Conservation (phyloP, 2,329 filamentous ascomycete genomes). For the Diaporthe eres region DNA sequence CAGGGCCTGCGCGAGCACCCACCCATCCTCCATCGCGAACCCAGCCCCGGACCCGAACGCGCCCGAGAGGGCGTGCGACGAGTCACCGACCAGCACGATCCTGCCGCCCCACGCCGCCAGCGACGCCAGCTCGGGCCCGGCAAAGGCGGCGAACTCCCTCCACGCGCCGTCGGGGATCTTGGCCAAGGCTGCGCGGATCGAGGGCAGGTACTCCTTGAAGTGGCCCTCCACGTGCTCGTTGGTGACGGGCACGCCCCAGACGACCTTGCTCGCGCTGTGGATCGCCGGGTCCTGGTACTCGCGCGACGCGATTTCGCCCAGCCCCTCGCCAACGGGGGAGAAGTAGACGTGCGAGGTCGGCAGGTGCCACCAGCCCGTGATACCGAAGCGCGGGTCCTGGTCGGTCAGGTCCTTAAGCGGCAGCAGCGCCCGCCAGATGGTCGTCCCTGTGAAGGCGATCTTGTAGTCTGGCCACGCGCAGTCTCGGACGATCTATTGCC, state of each 20-base stretch:
- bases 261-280: conserved; percentile 50
- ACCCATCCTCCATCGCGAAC: conserved; percentile 54
- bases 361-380: conserved; percentile 60
- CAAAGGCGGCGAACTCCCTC: conserved; percentile 50
- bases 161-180: conserved; percentile 35
- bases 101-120: conserved; percentile 51
- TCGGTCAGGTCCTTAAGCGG: conserved; percentile 53
- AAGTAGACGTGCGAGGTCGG: conserved; percentile 58
- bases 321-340: conserved; percentile 55
- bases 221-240: conserved; percentile 55
- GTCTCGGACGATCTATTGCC: conserved; percentile 34
- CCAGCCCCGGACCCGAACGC: conserved; percentile 57
- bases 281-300: conserved; percentile 51
- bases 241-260: conserved; percentile 54
- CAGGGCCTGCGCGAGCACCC: conserved; percentile 48
- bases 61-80: conserved; percentile 67
- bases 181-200: conserved; percentile 24
- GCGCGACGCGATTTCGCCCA: conserved; percentile 56
- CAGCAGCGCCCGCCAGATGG: conserved; percentile 61
- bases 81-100: conserved; percentile 67
- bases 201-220: conserved; percentile 49
- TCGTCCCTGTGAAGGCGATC: conserved; percentile 56
- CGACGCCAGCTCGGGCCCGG: conserved; percentile 48
- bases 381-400: conserved; percentile 46
- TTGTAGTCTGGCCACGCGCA: conserved; percentile 43